These are phyloP conservation scores for Gynochthodes officinalis DNA, from an alignment of 257 asterid species.

Conservation along the genomic window DNA sequence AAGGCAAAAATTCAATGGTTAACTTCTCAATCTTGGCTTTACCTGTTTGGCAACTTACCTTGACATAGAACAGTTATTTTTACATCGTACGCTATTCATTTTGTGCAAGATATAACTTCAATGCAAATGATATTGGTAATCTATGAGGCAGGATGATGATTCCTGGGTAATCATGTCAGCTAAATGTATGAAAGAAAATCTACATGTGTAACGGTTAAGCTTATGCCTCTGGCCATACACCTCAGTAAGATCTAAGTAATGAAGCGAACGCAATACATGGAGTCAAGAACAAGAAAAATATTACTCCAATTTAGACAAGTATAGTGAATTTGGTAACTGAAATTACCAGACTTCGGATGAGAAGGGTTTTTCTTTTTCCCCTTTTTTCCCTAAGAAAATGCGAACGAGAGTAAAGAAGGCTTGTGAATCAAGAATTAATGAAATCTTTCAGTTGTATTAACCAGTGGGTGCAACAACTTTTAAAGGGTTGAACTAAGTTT, in stretches of 20 bases:
- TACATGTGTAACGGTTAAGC: constrained; percentile 1
- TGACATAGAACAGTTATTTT: neutral
- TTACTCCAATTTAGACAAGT: neutral
- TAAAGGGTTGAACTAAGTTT: constrained; percentile 41
- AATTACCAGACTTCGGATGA: too few species aligned
- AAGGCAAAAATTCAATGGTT: neutral
- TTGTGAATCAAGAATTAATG: constrained; percentile 35
- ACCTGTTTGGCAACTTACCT: neutral
- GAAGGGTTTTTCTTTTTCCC: neutral
- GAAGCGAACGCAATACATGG: constrained; percentile 4
- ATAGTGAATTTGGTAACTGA: neutral
- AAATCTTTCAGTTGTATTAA: constrained; percentile 33
- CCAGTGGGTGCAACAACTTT: constrained; percentile 78
- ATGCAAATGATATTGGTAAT: too few species aligned
- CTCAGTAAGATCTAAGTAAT: neutral
- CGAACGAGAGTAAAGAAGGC: constrained; percentile 13
- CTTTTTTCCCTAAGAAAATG: neutral
- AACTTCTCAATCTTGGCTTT: neutral
- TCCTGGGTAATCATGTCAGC: too few species aligned
- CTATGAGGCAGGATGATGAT: too few species aligned
- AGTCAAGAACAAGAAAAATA: neutral
- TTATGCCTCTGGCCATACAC: neutral
- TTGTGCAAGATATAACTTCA: too few species aligned
- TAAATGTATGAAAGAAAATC: too few species aligned
- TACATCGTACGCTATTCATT: neutral